Evolutionary conservation across 805 yeast species (phyloP), one percentile per base, ranked within the genome.

Genomic region (Ogataea siamensis): DNA sequence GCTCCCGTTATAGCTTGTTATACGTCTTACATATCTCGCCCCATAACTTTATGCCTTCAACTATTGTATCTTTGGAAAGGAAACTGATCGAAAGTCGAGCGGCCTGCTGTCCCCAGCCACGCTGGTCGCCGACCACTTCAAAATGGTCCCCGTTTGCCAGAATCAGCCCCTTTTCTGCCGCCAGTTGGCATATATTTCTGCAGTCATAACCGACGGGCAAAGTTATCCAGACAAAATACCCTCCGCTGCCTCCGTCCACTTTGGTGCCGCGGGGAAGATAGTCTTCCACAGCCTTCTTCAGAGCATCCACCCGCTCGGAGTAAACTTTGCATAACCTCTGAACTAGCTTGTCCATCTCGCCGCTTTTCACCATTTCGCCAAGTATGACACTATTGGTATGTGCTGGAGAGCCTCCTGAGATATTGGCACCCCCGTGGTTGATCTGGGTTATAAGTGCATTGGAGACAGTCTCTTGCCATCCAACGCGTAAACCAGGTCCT

Each of bases 401-500:
- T 0, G 83, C 74, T 0, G 96, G 95, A 1, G 91, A 72, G 0
- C 96, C 95, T 8, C 95, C 96, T 3, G 93, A 83, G 17, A 70
- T 70, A 55, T 81, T 81, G 1, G 94, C 87, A 8, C 95, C 95
- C 21, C 87, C 83, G 41, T 70, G 71, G 5, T 82, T 71, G 28
- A 87, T 59, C 48, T 80, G 83, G 26, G 46, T 46, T 0, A 77
- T 83, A 37, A 87, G 64, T 19, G 66, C 63, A 0, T 67, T 61
- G 4, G 79, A 73, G 1, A 80, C 73, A 4, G 84, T 67, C 50
- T 85, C 94, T 48, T 84, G 93, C 80, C 89, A 87, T 1, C 96
- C 96, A 19, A 80, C 77, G 46, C 96, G 67, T 27, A 87, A 58
- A 0, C 96, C 96, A 0, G 95, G 94, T 1, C 95, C 94, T 22